Base-by-base conservation (phyloP, 306 rosid genomes). In the Medicago ruthenica region DNA sequence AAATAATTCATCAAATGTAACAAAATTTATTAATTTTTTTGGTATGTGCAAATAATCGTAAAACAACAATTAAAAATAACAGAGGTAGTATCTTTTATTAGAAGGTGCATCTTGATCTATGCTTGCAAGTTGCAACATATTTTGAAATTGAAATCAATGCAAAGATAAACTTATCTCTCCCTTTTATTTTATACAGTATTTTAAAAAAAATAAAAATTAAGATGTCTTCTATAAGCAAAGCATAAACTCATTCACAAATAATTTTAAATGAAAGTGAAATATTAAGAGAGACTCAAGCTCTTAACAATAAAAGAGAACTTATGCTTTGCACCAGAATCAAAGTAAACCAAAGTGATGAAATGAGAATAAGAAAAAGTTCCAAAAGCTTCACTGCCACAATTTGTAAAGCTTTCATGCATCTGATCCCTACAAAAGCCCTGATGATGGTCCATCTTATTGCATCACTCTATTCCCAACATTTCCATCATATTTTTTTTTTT, bases 301-400 rank as follows among this genome's bases (percentile, higher is more conserved):
- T 31, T 37, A 16, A 34, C 39, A 62, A 42, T 36, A 67, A 70
- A 84, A 80, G 75, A 60, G 88, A 80, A 84, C 76, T 79, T 87
- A 87, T 92, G 85, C 93, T 96, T 96, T 88, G 97, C 92, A 82
- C 71, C 72, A 82, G 79, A 79, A 84, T 80, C 84, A 82, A 92
- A 86, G 96, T 84, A 88, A 89, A 79, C 86, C 76, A 78, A 84
- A 45, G 62, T 70, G 76, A 50, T 31, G 51, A 71, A 34, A 34
- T 34, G 74, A 73, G 89, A 87, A 87, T 85, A 87, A 79, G 77
- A 73, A 80, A 94, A 89, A 84, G 91, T 79, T 36, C 9, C 68
- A 66, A 80, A 89, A 82, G 89, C 96, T 90, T 90, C 92, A 17
- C 64, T 73, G 76, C 77, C 88, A 86, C 88, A 85, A 40, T 73